Evolutionary conservation across 1,284 basidiomycete species (phyloP).

Genomic region (Vanrija humicola): DNA sequence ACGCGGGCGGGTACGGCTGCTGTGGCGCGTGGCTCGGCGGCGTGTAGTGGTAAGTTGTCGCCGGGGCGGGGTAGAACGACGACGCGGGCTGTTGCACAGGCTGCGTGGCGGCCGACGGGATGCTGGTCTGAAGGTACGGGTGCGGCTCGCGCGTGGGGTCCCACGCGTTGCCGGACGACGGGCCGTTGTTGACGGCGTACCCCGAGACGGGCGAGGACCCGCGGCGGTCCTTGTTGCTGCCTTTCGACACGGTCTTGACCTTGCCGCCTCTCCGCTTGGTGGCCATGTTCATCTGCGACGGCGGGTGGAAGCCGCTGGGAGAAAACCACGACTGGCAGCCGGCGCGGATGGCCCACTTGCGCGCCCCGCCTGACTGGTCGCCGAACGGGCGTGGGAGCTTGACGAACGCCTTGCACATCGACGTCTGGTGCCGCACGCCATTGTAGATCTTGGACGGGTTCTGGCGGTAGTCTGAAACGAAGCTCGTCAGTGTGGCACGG

Average conservation of each 20-base stretch:
- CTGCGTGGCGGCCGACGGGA: neutral
- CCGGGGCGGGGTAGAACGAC: neutral
- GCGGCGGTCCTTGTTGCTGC: constrained; percentile 6
- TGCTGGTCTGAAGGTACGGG: neutral
- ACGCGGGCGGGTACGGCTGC: too few relatives aligned
- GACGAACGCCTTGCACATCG: constrained; percentile 48
- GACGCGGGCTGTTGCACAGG: neutral
- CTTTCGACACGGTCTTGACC: neutral
- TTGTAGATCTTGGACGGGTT: constrained; percentile 50
- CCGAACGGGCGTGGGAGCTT: constrained; percentile 47
- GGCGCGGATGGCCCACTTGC: constrained; percentile 48
- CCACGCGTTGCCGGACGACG: constrained; percentile 13
- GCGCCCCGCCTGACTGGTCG: constrained; percentile 46
- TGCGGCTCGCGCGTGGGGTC: constrained; percentile 8
- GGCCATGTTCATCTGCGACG: constrained; percentile 9
- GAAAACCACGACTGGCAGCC: constrained; percentile 46
- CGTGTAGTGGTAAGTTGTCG: neutral
- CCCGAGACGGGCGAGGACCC: neutral
- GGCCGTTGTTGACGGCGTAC: constrained; percentile 1
- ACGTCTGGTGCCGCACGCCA: constrained; percentile 49
- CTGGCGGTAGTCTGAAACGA: constrained; percentile 41
- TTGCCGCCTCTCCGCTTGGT: constrained; percentile 6
- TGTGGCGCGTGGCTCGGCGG: neutral
- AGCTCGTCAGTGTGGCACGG: neutral
- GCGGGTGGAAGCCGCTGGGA: constrained; percentile 39